Evolutionary conservation across 163 green algal genomes (phyloP).

Genomic region (Volvox carteri): DNA sequence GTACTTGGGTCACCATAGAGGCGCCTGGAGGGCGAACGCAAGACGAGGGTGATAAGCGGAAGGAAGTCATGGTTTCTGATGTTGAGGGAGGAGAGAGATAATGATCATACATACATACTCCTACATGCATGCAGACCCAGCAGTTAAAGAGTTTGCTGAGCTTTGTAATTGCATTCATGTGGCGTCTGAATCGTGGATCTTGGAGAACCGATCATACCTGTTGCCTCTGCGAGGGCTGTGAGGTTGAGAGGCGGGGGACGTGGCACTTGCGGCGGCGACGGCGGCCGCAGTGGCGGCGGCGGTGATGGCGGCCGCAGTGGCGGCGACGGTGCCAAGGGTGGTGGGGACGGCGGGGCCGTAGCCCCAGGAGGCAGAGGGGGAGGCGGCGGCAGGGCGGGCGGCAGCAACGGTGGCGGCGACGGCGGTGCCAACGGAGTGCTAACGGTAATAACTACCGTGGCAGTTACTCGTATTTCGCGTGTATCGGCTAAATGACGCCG

Average conservation of each 20-base stretch:
- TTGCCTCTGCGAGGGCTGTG: conserved; percentile 18
- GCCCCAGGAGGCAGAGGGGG: neutral
- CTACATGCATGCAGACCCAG: no score
- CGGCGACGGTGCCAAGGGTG: neutral
- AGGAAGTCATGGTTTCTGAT: no score
- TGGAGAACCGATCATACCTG: conserved; percentile 9
- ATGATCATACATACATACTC: no score
- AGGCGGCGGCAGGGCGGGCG: neutral
- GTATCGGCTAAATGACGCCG: neutral
- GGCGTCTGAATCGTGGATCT: no score
- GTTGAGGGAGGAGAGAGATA: no score
- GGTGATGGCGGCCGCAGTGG: neutral
- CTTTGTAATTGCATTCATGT: no score
- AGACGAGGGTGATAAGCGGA: neutral
- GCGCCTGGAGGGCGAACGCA: neutral
- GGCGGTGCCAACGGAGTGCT: neutral
- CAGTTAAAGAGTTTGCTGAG: no score
- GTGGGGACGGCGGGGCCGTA: neutral
- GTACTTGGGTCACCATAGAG: neutral
- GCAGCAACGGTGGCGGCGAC: neutral
- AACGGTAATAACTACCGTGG: neutral
- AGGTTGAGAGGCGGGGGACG: neutral
- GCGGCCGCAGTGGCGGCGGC: neutral
- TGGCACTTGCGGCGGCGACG: neutral
- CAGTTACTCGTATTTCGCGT: neutral